Base-by-base conservation (phyloP, 2,329 filamentous ascomycete species). In the Stachybotrys chlorohalonatus region DNA sequence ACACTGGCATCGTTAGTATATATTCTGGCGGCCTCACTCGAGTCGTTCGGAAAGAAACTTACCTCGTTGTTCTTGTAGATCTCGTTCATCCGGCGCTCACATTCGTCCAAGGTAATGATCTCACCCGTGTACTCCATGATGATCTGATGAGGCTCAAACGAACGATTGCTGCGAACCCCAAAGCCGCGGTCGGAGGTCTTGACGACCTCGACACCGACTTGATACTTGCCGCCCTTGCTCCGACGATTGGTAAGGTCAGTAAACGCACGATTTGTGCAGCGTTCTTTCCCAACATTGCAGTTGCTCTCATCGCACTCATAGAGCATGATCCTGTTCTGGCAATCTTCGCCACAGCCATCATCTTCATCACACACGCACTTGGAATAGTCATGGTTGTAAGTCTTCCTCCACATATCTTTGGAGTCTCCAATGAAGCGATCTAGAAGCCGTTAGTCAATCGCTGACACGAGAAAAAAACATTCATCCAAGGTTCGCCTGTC, bases 71-170 rank as follows among this genome's bases (percentile, higher is more conserved):
- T 83, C 70, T 94, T 95, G 75, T 99, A 99, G 56, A 88, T 82
- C 58, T 93, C 87, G 56, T 89, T 90, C 92, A 97, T 96, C 54
- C 94, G 86, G 50, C 88, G 83, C 68, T 97, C 91, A 66, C 92
- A 96, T 69, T 99, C 94, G 32, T 86, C 85, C 66, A 95, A 90
- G 0, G 91, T 96, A 65, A 99, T 95, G 62, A 99, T 96, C 71
- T 99, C 94, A 47, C 94, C 94, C 0, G 92, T 93, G 67, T 99
- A 99, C 67, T 99, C 94, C 74, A 97, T 93, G 66, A 99, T 97
- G 68, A 99, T 95, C 73, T 97, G 91, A 64, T 93, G 85, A 1
- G 92, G 83, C 55, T 86, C 79, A 68, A 97, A 99, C 57, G 85
- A 87, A 50, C 94, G 85, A 71, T 93, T 96, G 67, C 89, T 90